phyloP scores from a whole-genome alignment of 495 filamentous ascomycete genomes.

The Cercophora newfieldiana region DNA sequence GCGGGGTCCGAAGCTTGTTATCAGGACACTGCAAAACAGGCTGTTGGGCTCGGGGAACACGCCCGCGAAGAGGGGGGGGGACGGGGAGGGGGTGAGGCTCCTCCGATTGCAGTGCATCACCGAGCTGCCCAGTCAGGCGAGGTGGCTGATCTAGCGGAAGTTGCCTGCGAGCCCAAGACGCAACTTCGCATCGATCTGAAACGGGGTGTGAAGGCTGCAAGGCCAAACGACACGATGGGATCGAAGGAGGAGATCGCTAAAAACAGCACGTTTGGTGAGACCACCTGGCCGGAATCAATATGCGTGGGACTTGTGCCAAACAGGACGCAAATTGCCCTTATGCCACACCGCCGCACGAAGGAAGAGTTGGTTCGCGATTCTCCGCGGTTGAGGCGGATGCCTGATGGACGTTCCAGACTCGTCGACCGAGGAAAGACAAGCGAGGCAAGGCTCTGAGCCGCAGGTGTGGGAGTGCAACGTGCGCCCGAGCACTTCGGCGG shows the following conservation, averaged over 20 bases:
- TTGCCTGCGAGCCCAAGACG: not conserved
- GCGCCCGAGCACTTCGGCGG: not conserved
- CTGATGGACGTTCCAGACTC: not conserved
- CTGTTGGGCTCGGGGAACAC: not conserved
- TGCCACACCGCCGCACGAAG: not conserved
- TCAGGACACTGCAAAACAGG: not conserved
- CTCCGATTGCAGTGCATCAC: not conserved
- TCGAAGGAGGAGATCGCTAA: not conserved
- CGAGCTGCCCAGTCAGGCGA: not conserved
- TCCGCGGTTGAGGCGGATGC: not conserved
- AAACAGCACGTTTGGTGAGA: not conserved
- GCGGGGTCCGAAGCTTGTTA: not conserved
- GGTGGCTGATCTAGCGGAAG: not conserved
- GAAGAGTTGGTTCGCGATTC: not conserved
- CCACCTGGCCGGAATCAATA: not conserved
- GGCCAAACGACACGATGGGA: not conserved
- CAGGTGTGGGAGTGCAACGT: not conserved
- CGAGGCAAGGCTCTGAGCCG: not conserved
- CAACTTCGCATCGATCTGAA: not conserved
- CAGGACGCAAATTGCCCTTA: not conserved
- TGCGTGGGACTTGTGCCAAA: not conserved
- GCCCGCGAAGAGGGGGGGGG: slow-evolving; percentile 12
- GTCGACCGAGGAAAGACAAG: not conserved
- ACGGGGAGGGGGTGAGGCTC: not conserved
- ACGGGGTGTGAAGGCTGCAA: not conserved